A percentile compares a stretch with the other conserved stretches of the same genome.
phyloP scores from a whole-genome alignment of 1,284 basidiomycete genomes.

The Chiua sp. region DNA sequence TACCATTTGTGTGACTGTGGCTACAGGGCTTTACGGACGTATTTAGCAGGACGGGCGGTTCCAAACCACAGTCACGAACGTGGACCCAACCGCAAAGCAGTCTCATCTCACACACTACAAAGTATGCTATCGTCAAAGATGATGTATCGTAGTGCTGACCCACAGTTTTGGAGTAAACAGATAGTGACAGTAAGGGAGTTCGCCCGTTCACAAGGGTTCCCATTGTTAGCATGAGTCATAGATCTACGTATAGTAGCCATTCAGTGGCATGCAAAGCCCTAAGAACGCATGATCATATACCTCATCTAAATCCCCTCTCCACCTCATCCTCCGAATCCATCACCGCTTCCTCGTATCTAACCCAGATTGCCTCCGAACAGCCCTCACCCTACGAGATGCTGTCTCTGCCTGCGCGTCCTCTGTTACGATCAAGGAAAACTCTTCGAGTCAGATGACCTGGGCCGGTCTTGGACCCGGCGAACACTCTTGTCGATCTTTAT shows the following conservation, averaged over 20 bases:
- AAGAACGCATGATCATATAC: not conserved
- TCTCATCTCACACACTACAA: constrained; percentile 66
- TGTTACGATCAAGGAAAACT: constrained; percentile 51
- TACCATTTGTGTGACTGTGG: constrained; percentile 9
- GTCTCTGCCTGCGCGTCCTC: constrained; percentile 6
- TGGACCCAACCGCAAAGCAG: constrained; percentile 78
- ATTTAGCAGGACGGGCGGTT: constrained; percentile 60
- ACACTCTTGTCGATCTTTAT: constrained; percentile 12
- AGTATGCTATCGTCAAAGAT: constrained; percentile 44
- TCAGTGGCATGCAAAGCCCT: not conserved
- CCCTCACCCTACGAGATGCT: constrained; percentile 72
- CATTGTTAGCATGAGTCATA: not conserved
- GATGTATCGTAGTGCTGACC: constrained; percentile 3
- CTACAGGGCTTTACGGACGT: constrained; percentile 64
- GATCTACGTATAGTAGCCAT: not conserved
- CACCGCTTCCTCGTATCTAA: constrained; percentile 65
- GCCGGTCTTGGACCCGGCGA: constrained; percentile 62
- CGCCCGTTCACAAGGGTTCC: constrained; percentile 78
- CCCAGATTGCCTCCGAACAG: constrained; percentile 82
- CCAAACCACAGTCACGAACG: constrained; percentile 73
- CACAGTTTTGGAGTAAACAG: constrained; percentile 54
- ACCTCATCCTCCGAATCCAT: constrained; percentile 3
- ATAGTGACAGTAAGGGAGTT: constrained; percentile 74
- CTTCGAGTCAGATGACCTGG: constrained; percentile 76
- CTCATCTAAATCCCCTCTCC: not conserved